Evolutionary conservation across 2,329 filamentous ascomycete genomes (phyloP).

Genomic region (Lojkania enalia): DNA sequence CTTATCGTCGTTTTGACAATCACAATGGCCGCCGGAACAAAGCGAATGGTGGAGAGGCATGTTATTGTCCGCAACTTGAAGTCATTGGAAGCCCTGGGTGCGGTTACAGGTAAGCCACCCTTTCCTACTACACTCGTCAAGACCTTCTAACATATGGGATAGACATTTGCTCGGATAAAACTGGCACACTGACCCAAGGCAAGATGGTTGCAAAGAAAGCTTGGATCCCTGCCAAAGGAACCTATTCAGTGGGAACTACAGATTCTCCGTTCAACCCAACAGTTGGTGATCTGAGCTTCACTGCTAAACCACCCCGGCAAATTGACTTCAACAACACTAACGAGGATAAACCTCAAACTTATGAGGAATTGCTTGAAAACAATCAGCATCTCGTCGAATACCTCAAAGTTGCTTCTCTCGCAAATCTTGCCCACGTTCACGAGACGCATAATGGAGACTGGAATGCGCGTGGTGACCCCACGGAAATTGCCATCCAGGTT

Average conservation of each 20-base stretch:
- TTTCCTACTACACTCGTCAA: neutral
- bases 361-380: slow-evolving; percentile 28
- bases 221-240: slow-evolving; percentile 44
- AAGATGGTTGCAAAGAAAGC: slow-evolving; percentile 44
- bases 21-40: slow-evolving; percentile 46
- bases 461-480: slow-evolving; percentile 50
- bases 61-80: slow-evolving; percentile 43
- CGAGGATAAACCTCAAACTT: slow-evolving; percentile 25
- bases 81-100: slow-evolving; percentile 41
- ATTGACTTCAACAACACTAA: slow-evolving; percentile 29
- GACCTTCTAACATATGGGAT: slow-evolving; percentile 2
- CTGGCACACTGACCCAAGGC: slow-evolving; percentile 46
- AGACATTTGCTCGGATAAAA: slow-evolving; percentile 58
- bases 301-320: slow-evolving; percentile 25
- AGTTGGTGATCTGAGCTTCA: slow-evolving; percentile 33
- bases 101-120: slow-evolving; percentile 33
- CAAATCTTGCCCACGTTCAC: slow-evolving; percentile 58
- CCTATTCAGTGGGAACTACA: slow-evolving; percentile 42
- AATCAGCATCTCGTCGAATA: slow-evolving; percentile 36
- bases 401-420: slow-evolving; percentile 44
- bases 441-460: slow-evolving; percentile 46
- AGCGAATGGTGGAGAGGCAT: slow-evolving; percentile 39
- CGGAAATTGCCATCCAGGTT: slow-evolving; percentile 75
- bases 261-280: slow-evolving; percentile 41
- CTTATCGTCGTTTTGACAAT: slow-evolving; percentile 45